Evolutionary conservation across 352 stramenopile genomes (phyloP).

Genomic region (Pythium oligandrum): DNA sequence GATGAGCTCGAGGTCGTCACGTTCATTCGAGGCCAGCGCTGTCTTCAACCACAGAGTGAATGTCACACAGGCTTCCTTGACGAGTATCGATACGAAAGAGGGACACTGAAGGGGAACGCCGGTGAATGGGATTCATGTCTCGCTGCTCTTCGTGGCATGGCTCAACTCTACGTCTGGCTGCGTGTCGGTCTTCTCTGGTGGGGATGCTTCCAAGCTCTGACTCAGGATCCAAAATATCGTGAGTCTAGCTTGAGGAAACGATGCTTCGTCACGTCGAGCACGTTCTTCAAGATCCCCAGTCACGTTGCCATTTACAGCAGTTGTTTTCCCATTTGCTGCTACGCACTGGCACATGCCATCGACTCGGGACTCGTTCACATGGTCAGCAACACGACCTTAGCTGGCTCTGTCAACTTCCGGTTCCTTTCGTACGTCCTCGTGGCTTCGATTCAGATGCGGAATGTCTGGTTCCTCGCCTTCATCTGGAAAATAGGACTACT

Average conservation of each 20-base stretch:
- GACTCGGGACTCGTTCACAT: constrained; percentile 29
- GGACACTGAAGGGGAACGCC: constrained; percentile 26
- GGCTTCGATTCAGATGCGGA: too few species aligned
- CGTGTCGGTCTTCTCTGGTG: constrained; percentile 29
- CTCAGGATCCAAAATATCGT: neutral
- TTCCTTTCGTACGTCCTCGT: too few species aligned
- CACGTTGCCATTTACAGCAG: constrained; percentile 51
- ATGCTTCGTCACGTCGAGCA: neutral
- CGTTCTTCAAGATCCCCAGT: constrained; percentile 38
- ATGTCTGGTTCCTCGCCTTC: too few species aligned
- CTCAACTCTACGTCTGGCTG: constrained; percentile 46
- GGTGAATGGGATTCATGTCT: constrained; percentile 30
- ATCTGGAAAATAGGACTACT: too few species aligned
- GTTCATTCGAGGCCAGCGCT: too few species aligned
- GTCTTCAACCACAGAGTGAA: too few species aligned
- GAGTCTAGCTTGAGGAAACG: neutral
- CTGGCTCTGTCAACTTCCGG: too few species aligned
- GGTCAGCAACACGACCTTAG: too few species aligned
- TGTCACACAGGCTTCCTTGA: too few species aligned
- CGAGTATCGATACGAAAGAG: constrained; percentile 26
- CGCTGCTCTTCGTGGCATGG: constrained; percentile 19
- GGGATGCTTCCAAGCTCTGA: constrained; percentile 16
- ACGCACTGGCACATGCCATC: constrained; percentile 31
- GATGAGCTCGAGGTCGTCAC: too few species aligned
- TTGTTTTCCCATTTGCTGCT: constrained; percentile 30